Evolutionary conservation across 1,284 basidiomycete species (phyloP).

Genomic region (Schizopora paradoxa): DNA sequence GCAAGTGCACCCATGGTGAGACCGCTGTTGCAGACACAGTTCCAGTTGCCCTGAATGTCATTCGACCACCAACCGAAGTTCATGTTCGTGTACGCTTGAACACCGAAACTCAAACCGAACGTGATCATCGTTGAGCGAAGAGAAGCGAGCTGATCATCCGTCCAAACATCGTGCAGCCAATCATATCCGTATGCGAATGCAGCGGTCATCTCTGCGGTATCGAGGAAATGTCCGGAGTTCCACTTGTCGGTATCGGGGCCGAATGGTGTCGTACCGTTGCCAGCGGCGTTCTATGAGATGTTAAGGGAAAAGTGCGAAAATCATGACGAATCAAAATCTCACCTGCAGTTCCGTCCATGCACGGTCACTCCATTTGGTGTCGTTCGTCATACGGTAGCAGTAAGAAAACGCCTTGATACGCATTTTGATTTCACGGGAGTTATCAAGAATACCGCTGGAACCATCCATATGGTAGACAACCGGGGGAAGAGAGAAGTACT

Average conservation of each 20-base stretch:
- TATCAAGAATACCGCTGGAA: conserved; percentile 89
- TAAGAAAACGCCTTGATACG: conserved; percentile 92
- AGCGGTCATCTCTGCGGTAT: conserved; percentile 83
- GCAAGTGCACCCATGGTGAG: conserved; percentile 87
- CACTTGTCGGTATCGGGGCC: conserved; percentile 63
- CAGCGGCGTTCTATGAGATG: conserved; percentile 55
- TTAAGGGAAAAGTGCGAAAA: conserved; percentile 6
- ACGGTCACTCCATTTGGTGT: conserved; percentile 84
- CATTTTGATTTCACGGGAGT: conserved; percentile 85
- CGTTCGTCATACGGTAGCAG: conserved; percentile 85
- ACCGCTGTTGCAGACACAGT: conserved; percentile 94
- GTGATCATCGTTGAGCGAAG: conserved; percentile 76
- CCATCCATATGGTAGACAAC: conserved; percentile 78
- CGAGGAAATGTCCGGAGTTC: conserved; percentile 92
- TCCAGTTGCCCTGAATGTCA: conserved; percentile 84
- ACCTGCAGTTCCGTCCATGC: conserved; percentile 81
- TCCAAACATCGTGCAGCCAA: conserved; percentile 89
- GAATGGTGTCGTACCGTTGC: conserved; percentile 56
- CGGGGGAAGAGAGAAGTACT: conserved; percentile 55
- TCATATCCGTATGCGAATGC: conserved; percentile 94
- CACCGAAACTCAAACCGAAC: conserved; percentile 71
- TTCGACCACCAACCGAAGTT: conserved; percentile 56
- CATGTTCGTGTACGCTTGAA: conserved; percentile 43
- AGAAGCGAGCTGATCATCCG: conserved; percentile 59
- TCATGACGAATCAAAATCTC: conserved; percentile 25